These are phyloP conservation scores for Candida xyloterini DNA, from an alignment of 805 yeast genomes.

Conservation along the genomic window DNA sequence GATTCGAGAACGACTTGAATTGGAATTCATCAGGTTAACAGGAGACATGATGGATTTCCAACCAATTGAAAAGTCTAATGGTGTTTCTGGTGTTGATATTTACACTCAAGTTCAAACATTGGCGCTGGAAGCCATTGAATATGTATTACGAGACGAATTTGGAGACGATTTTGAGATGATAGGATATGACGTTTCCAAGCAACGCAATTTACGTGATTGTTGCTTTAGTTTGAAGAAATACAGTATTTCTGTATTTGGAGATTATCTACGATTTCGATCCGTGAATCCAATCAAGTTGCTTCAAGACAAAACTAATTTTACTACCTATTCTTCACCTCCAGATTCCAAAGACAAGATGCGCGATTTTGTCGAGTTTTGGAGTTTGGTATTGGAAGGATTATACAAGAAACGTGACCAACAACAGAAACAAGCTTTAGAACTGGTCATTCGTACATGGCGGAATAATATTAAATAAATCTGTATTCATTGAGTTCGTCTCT, in stretches of 20 bases:
- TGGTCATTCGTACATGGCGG: constrained; percentile 20
- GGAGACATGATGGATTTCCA: constrained; percentile 19
- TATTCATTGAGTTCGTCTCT: constrained; percentile 5
- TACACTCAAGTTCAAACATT: constrained; percentile 41
- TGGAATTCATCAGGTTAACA: constrained; percentile 3
- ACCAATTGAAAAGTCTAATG: neutral
- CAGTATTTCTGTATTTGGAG: constrained; percentile 58
- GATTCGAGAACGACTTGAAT: constrained; percentile 40
- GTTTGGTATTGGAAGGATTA: constrained; percentile 38
- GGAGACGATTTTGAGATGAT: constrained; percentile 55
- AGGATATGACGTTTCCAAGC: constrained; percentile 41
- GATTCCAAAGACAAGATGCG: constrained; percentile 26
- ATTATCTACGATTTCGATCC: constrained; percentile 35
- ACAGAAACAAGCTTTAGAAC: constrained; percentile 33
- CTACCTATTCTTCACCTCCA: constrained; percentile 29
- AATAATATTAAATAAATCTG: neutral
- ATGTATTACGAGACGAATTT: constrained; percentile 50
- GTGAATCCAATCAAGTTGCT: constrained; percentile 22
- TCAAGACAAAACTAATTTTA: constrained; percentile 20
- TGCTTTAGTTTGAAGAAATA: constrained; percentile 41
- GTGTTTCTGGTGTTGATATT: constrained; percentile 21
- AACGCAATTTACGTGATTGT: constrained; percentile 41
- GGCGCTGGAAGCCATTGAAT: constrained; percentile 45
- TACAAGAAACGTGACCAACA: constrained; percentile 36
- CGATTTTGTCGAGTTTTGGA: constrained; percentile 54